Evolutionary conservation across 768 basidiomycete genomes (phyloP).

Genomic region (Leucocoprinus leucothites): DNA sequence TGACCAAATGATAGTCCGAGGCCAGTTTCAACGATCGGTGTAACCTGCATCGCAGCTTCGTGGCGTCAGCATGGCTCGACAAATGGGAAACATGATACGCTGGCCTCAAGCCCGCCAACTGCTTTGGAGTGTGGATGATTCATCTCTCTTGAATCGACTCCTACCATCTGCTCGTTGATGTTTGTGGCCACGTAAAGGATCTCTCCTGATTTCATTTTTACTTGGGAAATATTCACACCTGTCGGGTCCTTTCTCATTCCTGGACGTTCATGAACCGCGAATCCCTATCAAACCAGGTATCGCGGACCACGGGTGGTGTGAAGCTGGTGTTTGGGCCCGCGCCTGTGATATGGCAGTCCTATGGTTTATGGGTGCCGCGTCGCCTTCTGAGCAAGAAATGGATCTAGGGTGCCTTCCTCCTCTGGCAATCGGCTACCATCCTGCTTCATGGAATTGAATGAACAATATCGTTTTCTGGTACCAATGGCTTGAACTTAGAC

Average conservation of each 20-base stretch:
- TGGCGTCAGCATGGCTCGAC: constrained; percentile 6
- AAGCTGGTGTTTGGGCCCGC: background rate
- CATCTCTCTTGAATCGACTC: background rate
- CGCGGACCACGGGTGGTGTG: background rate
- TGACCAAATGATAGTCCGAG: background rate
- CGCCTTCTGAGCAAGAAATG: background rate
- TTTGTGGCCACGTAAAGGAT: background rate
- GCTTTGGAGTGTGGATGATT: background rate
- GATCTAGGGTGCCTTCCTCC: constrained; percentile 1
- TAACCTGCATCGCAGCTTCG: background rate
- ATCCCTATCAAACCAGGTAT: background rate
- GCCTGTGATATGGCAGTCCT: background rate
- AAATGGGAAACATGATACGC: background rate
- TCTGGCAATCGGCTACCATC: background rate
- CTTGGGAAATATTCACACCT: background rate
- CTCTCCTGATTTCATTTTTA: background rate
- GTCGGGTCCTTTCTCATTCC: background rate
- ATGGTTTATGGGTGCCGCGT: background rate
- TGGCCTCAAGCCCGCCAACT: background rate
- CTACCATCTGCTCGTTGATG: background rate
- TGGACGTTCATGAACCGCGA: background rate
- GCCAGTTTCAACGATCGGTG: background rate
- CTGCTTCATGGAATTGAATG: background rate
- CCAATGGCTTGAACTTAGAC: background rate
- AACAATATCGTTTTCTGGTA: no score